Base-by-base conservation (phyloP, 441 rosid species). In the Syzygium malaccense region DNA sequence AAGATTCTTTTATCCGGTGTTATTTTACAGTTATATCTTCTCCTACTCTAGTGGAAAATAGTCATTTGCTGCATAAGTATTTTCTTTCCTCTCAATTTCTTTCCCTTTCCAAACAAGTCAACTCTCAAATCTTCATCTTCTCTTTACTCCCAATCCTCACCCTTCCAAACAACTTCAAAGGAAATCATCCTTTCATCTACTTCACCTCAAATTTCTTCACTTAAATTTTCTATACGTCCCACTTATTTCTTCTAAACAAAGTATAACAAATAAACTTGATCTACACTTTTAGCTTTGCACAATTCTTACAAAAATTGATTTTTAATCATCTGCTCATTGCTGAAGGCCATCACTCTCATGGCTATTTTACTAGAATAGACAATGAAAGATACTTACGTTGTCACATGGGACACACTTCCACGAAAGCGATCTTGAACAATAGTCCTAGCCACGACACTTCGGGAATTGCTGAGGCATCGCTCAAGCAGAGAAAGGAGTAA, bases 371-470 rank as follows among this genome's bases (percentile, higher is more conserved):
- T 71, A 62, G 23, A 30, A 51, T 71, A 30, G 54, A 41, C 64
- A 18, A 60, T 51, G 60, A 68, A 23, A 49, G 58, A 48, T n/a
- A 85, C 99, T 97, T 94, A 98, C 99, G 93, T 98, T 51, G 99
- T 98, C 91, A 97, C 99, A 93, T 98, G 98, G 3, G 99, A 98
- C 90, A 98, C 99, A 84, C 96, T 94, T 88, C 99, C 99, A 56
- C 99, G 98, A 90, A 98, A 98, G 90, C 96, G 98, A 96, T 96
- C 99, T 93, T 98, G 99, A 91, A 98, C 98, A 30, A 96, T 91
- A 75, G 96, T 95, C 92, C 94, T 93, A 54, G 96, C 96, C 86
- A 95, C 95, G 88, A 91, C 75, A 91, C 93, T 91, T 55, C 85
- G 93, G 88, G 98, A 98, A 90, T 94, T 94, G 90, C 94, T 94